A percentile compares a stretch with the other conserved stretches of the same genome.
These are phyloP conservation scores for Pleurotus cornucopiae DNA, from an alignment of 768 basidiomycete genomes.

Conservation along the genomic window DNA sequence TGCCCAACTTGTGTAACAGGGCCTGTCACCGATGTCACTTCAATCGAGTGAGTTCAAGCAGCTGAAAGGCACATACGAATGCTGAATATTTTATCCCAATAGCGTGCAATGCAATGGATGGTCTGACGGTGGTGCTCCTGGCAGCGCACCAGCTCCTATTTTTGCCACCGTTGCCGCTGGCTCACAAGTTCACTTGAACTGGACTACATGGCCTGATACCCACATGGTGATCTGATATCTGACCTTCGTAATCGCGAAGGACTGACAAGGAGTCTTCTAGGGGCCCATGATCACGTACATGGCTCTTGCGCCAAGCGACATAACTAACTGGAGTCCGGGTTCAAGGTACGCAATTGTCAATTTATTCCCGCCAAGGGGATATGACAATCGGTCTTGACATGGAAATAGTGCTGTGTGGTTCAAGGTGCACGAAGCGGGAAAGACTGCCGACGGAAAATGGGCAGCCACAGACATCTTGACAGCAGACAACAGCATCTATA, in stretches of 20 bases:
- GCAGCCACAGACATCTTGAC: conserved; percentile 36
- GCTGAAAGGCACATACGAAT: background rate
- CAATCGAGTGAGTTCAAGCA: conserved; percentile 29
- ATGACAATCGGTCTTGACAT: background rate
- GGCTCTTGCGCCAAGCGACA: conserved; percentile 39
- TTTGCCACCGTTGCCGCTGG: conserved; percentile 38
- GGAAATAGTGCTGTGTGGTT: conserved; percentile 42
- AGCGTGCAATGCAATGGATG: conserved; percentile 8
- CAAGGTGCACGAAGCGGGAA: conserved; percentile 45
- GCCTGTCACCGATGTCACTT: conserved; percentile 31
- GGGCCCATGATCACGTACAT: conserved; percentile 45
- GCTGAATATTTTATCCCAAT: background rate
- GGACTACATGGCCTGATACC: conserved; percentile 34
- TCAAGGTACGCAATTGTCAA: conserved; percentile 24
- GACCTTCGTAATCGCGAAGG: background rate
- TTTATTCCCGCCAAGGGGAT: background rate
- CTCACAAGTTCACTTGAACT: conserved; percentile 33
- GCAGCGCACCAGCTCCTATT: conserved; percentile 33
- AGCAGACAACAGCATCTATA: conserved; percentile 36
- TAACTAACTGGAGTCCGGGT: conserved; percentile 39
- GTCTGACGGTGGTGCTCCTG: conserved; percentile 13
- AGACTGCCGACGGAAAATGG: conserved; percentile 39
- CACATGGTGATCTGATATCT: conserved; percentile 18
- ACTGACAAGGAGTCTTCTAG: conserved; percentile 10
- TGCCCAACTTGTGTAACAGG: conserved; percentile 16